These are phyloP conservation scores for Solanum hybrid DNA, from an alignment of 305 asterid genomes.

Conservation along the genomic window DNA sequence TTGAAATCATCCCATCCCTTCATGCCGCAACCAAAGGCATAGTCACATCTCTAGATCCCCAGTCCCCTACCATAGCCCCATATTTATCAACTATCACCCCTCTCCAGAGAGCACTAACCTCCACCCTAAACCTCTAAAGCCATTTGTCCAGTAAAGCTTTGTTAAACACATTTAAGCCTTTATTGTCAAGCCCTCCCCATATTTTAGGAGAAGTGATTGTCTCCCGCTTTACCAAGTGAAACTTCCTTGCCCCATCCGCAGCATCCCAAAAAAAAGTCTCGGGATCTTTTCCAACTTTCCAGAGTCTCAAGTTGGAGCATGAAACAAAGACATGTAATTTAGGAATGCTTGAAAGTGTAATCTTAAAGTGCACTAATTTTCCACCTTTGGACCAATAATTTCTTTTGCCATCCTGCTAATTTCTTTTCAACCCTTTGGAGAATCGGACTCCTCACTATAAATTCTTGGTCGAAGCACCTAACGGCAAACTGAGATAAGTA, in stretches of 20 bases:
- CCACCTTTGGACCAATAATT: neutral
- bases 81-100: neutral
- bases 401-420: neutral
- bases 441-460: neutral
- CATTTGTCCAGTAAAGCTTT: neutral
- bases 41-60: neutral
- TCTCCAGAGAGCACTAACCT: neutral
- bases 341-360: neutral
- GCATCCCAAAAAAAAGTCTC: neutral
- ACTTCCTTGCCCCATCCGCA: neutral
- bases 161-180: neutral
- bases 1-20: neutral
- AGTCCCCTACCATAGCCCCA: neutral
- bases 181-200: neutral
- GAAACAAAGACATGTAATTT: neutral
- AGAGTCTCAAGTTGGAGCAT: neutral
- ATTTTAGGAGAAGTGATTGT: neutral
- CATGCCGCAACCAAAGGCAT: neutral
- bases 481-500: neutral
- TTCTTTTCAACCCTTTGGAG: neutral
- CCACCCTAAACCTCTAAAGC: neutral
- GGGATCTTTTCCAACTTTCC: neutral
- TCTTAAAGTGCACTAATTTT: neutral
- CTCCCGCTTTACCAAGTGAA: neutral
- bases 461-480: neutral